Percentiles rank a stretch among this genome's conserved stretches.
phyloP scores from a whole-genome alignment of 139 green algal species.

The Chlamydomonas applanata region DNA sequence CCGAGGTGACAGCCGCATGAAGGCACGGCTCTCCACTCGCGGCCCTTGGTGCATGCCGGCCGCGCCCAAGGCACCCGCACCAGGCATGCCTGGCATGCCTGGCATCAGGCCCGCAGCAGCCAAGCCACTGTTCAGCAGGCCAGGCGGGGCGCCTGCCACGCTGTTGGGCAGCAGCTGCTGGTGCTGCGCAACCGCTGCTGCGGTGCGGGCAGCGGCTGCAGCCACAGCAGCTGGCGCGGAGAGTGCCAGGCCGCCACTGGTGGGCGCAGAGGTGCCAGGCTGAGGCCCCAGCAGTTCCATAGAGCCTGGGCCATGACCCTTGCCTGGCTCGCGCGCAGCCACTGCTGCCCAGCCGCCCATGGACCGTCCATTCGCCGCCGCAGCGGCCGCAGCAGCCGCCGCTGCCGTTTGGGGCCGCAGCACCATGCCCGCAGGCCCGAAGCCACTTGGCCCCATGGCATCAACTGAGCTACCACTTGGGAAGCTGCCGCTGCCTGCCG shows the following conservation, averaged over 20 bases:
- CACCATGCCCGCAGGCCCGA: background rate
- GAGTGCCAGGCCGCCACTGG: background rate
- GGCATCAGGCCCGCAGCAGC: background rate
- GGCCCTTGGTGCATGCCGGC: background rate
- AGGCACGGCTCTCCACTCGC: constrained; percentile 1
- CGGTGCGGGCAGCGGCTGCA: background rate
- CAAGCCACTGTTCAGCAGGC: background rate
- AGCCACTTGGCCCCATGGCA: constrained; percentile 1
- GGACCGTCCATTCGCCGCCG: background rate
- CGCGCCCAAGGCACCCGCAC: background rate
- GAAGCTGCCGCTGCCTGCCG: background rate
- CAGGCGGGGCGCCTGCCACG: background rate
- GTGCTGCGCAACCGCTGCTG: background rate
- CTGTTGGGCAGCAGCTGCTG: constrained; percentile 8
- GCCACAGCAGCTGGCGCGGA: background rate
- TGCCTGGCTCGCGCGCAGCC: background rate
- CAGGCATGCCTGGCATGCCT: background rate
- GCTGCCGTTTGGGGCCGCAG: constrained; percentile 2
- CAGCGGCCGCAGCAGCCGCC: background rate
- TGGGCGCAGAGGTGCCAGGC: background rate
- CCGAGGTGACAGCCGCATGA: constrained; percentile 11
- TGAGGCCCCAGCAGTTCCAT: background rate
- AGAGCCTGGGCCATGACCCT: background rate
- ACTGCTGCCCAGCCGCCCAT: constrained; percentile 23
- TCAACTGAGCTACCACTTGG: background rate